Evolutionary conservation across 345 rosid species (phyloP), one percentile per base, ranked within the genome.

Genomic region (Hypericum androsaemum): DNA sequence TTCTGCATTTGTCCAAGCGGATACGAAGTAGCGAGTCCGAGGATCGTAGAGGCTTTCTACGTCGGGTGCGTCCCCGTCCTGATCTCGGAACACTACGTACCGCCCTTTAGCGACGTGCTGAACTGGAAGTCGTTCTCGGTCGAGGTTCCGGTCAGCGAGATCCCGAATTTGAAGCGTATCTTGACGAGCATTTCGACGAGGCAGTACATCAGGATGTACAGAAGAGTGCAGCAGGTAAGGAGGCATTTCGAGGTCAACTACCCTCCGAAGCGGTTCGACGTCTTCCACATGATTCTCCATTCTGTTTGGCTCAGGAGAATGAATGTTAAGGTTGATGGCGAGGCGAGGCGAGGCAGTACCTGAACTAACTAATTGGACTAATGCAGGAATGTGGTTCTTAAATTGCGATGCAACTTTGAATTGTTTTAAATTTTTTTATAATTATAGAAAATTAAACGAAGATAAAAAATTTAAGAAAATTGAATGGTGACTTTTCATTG

Each of bases 1-100:
- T 89, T 70, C 61, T 90, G 98, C 70, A 59, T 90, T 7, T 90
- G 96, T 64, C 98, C 94, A 0, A 90, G 98, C 5, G 98, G 98
- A 3, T 87, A 90, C 32, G 96, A 90, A 66, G 98, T 90, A 13
- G 96, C 96, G 0, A 87, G 95, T 54, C 98, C 96, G 0, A 67
- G 98, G 56, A 68, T 84, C 2, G 95, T 87, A 0, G 94, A 87
- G 74, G 96, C 98, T 0, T 58, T 90, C 37, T 90, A 90, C 77
- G 71, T 82, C 0, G 92, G 98, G 0, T 90, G 98, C 3, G 87
- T 90, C 14, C 96, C 96, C 0, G 95, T 90, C 57, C 59, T 90
- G 59, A 82, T 90, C 14, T 86, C 90, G 1, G 82, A 77, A 10
- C 87, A 88, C 16, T 90, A 86, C 17, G 92, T 84, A 59, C 85